These are phyloP conservation scores for Akanthomyces dipterigenus DNA, from an alignment of 2,329 filamentous ascomycete species.

Conservation along the genomic window DNA sequence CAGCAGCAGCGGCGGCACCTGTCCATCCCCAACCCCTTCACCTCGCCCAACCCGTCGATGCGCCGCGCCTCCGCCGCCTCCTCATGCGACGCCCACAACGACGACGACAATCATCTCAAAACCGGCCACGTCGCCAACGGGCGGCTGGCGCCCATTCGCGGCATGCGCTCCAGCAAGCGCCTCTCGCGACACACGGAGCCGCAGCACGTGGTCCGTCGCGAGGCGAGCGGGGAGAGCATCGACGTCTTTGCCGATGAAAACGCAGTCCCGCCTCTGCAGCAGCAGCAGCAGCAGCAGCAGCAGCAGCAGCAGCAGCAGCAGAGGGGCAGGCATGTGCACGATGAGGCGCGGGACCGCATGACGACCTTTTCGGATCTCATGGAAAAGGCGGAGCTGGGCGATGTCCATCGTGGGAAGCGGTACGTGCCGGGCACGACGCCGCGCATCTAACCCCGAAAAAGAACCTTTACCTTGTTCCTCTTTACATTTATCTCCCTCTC, in stretches of 20 bases:
- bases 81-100: background rate
- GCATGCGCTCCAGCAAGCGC: slow-evolving; percentile 9
- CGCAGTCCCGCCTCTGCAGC: background rate
- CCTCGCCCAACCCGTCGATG: slow-evolving; percentile 26
- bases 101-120: background rate
- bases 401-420: slow-evolving; percentile 33
- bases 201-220: background rate
- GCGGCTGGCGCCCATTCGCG: slow-evolving; percentile 11
- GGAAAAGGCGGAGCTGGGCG: slow-evolving; percentile 38
- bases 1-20: slow-evolving; percentile 16
- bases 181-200: slow-evolving; percentile 8
- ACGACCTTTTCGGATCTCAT: slow-evolving; percentile 51
- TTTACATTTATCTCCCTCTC: background rate
- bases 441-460: slow-evolving; percentile 19
- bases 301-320: background rate
- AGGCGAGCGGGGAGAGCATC: background rate
- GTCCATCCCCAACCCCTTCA: slow-evolving; percentile 31
- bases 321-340: background rate
- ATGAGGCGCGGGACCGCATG: slow-evolving; percentile 14
- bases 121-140: slow-evolving; percentile 12
- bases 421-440: slow-evolving; percentile 35
- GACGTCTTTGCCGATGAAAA: slow-evolving; percentile 1
- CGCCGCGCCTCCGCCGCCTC: slow-evolving; percentile 10
- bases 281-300: background rate
- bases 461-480: background rate